Conservation (phyloP, 2,329 filamentous ascomycete genomes). For the Hypoxylon sp. region DNA sequence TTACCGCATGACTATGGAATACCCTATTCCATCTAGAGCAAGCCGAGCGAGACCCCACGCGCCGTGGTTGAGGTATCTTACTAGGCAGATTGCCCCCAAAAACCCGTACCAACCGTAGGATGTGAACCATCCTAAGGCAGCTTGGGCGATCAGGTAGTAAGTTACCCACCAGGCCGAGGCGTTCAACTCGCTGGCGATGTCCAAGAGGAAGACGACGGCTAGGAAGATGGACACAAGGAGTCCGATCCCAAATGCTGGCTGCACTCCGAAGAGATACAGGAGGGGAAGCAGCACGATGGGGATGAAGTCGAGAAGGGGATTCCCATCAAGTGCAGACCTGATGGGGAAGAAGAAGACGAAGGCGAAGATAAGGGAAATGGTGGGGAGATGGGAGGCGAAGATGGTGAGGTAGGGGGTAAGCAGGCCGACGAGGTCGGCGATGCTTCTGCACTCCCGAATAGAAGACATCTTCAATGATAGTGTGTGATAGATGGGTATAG, state of each 20-base stretch:
- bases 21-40: not conserved
- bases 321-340: conserved; percentile 1
- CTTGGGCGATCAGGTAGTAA: conserved; percentile 18
- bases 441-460: no score
- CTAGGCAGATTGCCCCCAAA: not conserved
- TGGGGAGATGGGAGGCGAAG: not conserved
- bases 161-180: conserved; percentile 16
- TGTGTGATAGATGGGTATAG: not conserved
- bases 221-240: conserved; percentile 1
- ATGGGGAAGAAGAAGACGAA: not conserved
- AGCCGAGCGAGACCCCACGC: conserved; percentile 1
- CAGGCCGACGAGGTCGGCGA: no score
- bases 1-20: conserved; percentile 6
- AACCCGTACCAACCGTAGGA: conserved; percentile 29
- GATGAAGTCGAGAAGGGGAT: not conserved
- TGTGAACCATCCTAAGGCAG: conserved; percentile 17
- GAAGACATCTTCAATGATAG: not conserved
- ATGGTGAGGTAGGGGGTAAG: not conserved
- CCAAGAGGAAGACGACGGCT: not conserved
- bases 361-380: not conserved
- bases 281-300: not conserved
- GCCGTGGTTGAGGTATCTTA: conserved; percentile 12
- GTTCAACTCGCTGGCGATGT: not conserved
- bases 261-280: conserved; percentile 22
- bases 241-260: conserved; percentile 11